Conservation (phyloP, 805 yeast genomes). For the Candida pini region DNA sequence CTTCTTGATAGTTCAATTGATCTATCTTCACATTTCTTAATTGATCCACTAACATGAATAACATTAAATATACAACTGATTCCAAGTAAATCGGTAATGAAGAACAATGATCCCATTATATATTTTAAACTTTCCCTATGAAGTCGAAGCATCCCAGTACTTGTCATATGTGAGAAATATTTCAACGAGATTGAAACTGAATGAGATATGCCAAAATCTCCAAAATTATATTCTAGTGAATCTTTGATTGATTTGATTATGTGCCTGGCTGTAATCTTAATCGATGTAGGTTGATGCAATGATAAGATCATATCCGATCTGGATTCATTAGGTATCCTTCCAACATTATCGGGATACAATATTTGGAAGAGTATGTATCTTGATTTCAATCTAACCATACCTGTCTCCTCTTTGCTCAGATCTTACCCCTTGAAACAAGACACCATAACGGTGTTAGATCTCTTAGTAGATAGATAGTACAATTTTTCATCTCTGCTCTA, state of each 20-base stretch:
- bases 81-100: constrained; percentile 48
- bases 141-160: constrained; percentile 80
- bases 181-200: constrained; percentile 51
- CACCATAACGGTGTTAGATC: too few species aligned
- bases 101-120: constrained; percentile 61
- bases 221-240: constrained; percentile 59
- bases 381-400: constrained; percentile 87
- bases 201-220: constrained; percentile 69
- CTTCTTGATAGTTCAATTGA: constrained; percentile 48
- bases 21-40: constrained; percentile 71
- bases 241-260: constrained; percentile 50
- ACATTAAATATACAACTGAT: constrained; percentile 51
- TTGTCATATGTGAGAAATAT: constrained; percentile 75
- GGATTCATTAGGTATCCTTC: constrained; percentile 1
- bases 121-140: constrained; percentile 56
- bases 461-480: too few species aligned
- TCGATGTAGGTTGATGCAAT: constrained; percentile 48
- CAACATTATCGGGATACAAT: constrained; percentile 48
- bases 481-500: too few species aligned
- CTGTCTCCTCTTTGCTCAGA: too few species aligned
- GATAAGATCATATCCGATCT: constrained; percentile 36
- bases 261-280: constrained; percentile 40
- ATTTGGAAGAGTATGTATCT: constrained; percentile 81
- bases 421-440: too few species aligned
- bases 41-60: constrained; percentile 77